A percentile compares a stretch with the other conserved stretches of the same genome.
These are phyloP conservation scores for Nyssa sinensis DNA, from an alignment of 148 eudicot genomes.

Conservation along the genomic window DNA sequence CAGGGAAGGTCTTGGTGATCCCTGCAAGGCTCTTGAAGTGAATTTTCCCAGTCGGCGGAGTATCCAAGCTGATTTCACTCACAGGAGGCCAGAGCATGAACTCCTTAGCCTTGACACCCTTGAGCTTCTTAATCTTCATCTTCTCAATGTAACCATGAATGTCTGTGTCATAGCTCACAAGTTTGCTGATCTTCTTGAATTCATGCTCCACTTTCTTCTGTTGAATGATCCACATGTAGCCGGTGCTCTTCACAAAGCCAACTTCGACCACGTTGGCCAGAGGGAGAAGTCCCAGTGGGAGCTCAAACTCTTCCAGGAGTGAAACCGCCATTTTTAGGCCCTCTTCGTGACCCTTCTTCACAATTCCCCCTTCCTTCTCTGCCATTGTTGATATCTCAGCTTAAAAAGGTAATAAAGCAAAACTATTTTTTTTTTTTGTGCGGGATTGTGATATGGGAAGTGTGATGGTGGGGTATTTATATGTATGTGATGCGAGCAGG, in stretches of 20 bases:
- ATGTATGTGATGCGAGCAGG: neutral
- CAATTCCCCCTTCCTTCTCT: constrained; percentile 26
- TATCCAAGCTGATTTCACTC: constrained; percentile 20
- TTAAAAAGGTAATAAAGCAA: too few species aligned
- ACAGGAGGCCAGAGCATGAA: constrained; percentile 36
- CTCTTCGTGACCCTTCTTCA: constrained; percentile 33
- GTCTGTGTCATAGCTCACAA: constrained; percentile 24
- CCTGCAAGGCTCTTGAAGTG: constrained; percentile 37
- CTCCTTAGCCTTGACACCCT: constrained; percentile 34
- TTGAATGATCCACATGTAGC: constrained; percentile 33
- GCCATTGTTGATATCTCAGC: constrained; percentile 8
- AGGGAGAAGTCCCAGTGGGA: constrained; percentile 32
- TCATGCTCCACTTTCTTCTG: constrained; percentile 22
- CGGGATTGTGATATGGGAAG: neutral
- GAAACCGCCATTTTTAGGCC: constrained; percentile 28
- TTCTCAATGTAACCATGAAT: constrained; percentile 22
- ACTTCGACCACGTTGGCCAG: constrained; percentile 27
- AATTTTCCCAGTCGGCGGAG: constrained; percentile 29
- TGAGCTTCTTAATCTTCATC: constrained; percentile 29
- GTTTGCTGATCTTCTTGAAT: constrained; percentile 30
- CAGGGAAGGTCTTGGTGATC: constrained; percentile 32
- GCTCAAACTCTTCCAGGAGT: constrained; percentile 24
- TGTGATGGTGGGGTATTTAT: neutral
- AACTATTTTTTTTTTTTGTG: too few species aligned
- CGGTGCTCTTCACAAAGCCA: constrained; percentile 28